Evolutionary conservation across 176 grass and related monocot species (phyloP).

Genomic region (Phoenix dactylifera): DNA sequence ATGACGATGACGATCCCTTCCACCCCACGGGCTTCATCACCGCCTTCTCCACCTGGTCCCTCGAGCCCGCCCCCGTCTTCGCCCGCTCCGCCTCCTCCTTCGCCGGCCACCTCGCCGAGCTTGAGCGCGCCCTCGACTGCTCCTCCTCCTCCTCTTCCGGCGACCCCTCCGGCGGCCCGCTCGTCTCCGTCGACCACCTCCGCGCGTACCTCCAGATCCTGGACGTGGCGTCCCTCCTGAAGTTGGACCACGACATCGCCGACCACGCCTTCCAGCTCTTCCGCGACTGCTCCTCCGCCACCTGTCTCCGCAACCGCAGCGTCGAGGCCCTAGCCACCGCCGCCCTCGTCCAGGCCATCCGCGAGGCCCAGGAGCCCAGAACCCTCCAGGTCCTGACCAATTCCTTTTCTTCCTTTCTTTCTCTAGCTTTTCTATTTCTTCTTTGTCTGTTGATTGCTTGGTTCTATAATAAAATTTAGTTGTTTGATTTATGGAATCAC

Average conservation of each 20-base stretch:
- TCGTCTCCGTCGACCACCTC: slow-evolving; percentile 81
- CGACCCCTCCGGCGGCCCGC: slow-evolving; percentile 48
- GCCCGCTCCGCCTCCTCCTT: slow-evolving; percentile 73
- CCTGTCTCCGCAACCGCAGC: slow-evolving; percentile 86
- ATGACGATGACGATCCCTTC: slow-evolving; percentile 58
- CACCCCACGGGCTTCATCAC: slow-evolving; percentile 81
- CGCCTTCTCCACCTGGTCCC: slow-evolving; percentile 90
- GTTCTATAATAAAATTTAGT: too few species aligned
- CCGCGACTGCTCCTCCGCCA: slow-evolving; percentile 75
- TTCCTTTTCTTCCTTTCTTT: not conserved
- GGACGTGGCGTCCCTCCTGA: slow-evolving; percentile 74
- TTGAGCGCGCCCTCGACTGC: slow-evolving; percentile 63
- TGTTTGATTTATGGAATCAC: too few species aligned
- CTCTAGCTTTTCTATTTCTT: too few species aligned
- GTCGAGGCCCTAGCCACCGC: slow-evolving; percentile 87
- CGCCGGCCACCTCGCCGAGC: slow-evolving; percentile 88
- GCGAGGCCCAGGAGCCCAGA: slow-evolving; percentile 84
- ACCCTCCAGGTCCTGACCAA: slow-evolving; percentile 65
- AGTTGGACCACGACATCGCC: slow-evolving; percentile 69
- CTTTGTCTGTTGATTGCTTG: too few species aligned
- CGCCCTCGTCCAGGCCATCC: slow-evolving; percentile 89
- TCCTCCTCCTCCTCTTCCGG: slow-evolving; percentile 40
- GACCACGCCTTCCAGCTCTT: slow-evolving; percentile 96
- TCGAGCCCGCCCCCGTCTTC: slow-evolving; percentile 76
- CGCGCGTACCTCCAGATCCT: slow-evolving; percentile 97